A percentile compares a stretch with the other conserved stretches of the same genome.
Evolutionary conservation across 371 early-diverging fungal species (phyloP).

Genomic region (Cokeromyces recurvatus): DNA sequence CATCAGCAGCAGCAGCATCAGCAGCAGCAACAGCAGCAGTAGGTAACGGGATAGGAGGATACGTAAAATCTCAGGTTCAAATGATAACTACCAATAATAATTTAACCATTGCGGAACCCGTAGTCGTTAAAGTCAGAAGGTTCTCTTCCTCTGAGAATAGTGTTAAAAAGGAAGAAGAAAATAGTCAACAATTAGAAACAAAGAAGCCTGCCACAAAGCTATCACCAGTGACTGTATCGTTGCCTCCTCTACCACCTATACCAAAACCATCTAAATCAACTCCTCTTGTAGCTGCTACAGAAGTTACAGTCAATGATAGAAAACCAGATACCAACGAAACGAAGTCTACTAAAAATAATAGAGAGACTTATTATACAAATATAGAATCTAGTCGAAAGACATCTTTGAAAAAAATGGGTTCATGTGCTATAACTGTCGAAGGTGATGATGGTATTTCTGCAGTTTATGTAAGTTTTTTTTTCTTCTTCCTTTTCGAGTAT

Average conservation of each 20-base stretch:
- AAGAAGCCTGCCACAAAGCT: background rate
- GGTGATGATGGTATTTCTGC: constrained; percentile 11
- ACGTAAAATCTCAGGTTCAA: constrained; percentile 13
- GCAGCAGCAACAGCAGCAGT: background rate
- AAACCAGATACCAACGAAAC: background rate
- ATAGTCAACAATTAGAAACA: too few species aligned
- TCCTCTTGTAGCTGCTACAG: background rate
- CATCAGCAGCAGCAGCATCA: background rate
- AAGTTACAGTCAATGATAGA: too few species aligned
- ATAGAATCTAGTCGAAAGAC: constrained; percentile 12
- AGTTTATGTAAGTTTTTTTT: constrained; percentile 17
- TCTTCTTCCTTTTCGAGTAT: too few species aligned
- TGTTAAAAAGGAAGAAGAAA: too few species aligned
- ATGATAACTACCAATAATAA: constrained; percentile 8
- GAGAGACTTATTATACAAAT: too few species aligned
- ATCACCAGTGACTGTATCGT: background rate
- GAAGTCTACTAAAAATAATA: background rate
- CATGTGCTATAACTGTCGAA: constrained; percentile 13
- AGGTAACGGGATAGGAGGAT: background rate
- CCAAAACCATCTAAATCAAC: constrained; percentile 16
- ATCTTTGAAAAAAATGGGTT: constrained; percentile 22
- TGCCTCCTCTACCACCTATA: background rate
- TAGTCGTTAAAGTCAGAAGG: background rate
- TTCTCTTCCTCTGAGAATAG: constrained; percentile 1
- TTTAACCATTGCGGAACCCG: background rate